These are phyloP conservation scores for Hordeum pubiflorum DNA, from an alignment of 202 grass and related monocot genomes.

Conservation along the genomic window DNA sequence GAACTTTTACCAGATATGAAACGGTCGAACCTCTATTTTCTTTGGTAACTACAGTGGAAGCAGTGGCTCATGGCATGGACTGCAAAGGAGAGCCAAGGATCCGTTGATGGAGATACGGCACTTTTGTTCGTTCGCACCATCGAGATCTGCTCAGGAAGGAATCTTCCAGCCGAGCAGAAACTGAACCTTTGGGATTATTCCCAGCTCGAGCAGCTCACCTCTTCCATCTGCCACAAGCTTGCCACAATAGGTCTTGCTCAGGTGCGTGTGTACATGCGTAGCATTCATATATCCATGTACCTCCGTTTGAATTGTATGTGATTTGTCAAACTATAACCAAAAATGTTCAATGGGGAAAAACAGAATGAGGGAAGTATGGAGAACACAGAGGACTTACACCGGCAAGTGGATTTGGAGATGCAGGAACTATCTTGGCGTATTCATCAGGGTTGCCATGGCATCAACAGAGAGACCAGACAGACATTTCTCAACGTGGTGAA, in stretches of 20 bases:
- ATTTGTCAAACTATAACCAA: background rate
- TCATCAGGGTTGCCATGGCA: background rate
- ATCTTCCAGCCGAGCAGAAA: background rate
- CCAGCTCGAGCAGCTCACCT: slow-evolving; percentile 1
- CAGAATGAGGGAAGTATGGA: background rate
- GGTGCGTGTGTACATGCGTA: background rate
- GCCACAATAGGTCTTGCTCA: background rate
- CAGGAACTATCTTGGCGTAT: background rate
- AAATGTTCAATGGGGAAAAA: background rate
- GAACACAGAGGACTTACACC: background rate
- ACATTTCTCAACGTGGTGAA: slow-evolving; percentile 20
- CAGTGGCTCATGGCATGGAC: slow-evolving; percentile 8
- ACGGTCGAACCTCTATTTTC: background rate
- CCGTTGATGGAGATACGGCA: background rate
- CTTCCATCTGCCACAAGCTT: background rate
- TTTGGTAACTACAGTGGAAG: background rate
- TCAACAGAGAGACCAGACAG: background rate
- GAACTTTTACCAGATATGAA: background rate
- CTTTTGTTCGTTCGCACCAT: background rate
- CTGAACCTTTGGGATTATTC: background rate
- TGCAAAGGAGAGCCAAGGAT: background rate
- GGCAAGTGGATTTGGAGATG: slow-evolving; percentile 10
- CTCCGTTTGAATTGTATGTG: background rate
- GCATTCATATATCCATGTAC: background rate
- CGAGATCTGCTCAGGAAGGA: background rate